Evolutionary conservation across 108 stramenopile genomes (phyloP), one percentile per base, ranked within the genome.

Genomic region (Pinguiococcus pyrenoidosus): DNA sequence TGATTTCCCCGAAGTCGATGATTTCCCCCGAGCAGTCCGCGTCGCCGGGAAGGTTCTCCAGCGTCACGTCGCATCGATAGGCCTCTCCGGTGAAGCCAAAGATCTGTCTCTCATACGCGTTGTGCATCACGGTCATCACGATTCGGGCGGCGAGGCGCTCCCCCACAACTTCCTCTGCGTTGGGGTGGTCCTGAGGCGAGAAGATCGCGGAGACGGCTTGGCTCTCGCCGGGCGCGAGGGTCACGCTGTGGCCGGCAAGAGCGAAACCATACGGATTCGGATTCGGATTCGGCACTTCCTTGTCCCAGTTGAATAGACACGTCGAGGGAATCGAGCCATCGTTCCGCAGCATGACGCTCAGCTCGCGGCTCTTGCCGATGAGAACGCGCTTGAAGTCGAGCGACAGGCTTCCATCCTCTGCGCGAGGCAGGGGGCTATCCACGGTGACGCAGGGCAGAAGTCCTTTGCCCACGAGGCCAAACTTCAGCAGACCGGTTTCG

Each of bases 361-460:
- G 18, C 0, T 37, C 29, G 12, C 59, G 35, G 12, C 36, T 34
- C 28, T 65, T 47, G 7, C 49, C 47, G n/a, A 35, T 3, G 23
- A 48, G 43, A 8, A 50, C 48, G 17, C 54, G 58, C 8, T 66
- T 69, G 37, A 75, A 72, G 28, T 64, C 47, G 36, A 75, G 30
- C 14, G 36, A 6, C 13, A 64, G 29, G 4, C 44, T 51, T 3
- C 68, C 72, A 20, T 58, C 37, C 4, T 29, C 40, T 26, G 60
- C 51, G 26, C 35, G 37, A 0, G 32, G 37, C 23, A 54, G 26
- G 8, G 73, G 73, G 14, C 58, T 35, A 32, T 65, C 67, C 18
- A 75, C 55, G 18, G 72, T 58, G 32, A 75, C 58, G 25, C 64
- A 70, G 21, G 74, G 74, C 43, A 75, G 59, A 1, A 72, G 73